A percentile compares a stretch with the other conserved stretches of the same genome.
phyloP scores from a whole-genome alignment of 306 rosid species.

The Cicer bijugum region DNA sequence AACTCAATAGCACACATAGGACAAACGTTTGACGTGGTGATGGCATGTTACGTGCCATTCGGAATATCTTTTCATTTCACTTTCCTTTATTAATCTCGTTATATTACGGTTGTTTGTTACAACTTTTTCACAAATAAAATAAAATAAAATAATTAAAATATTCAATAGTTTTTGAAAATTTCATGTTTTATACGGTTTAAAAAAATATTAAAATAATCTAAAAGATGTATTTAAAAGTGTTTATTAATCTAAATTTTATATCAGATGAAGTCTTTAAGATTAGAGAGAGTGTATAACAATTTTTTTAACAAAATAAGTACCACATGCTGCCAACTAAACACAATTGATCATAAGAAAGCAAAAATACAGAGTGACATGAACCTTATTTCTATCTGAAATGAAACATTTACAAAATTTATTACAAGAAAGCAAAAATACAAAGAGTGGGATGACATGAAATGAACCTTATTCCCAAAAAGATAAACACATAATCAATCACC shows the following conservation, averaged over 20 bases:
- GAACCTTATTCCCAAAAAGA: not conserved
- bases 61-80: not conserved
- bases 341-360: slow-evolving; percentile 2
- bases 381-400: not conserved
- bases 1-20: slow-evolving; percentile 30
- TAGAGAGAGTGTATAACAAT: too few relatives aligned
- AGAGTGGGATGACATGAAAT: too few relatives aligned
- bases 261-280: too few relatives aligned
- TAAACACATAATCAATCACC: not conserved
- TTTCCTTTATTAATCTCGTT: not conserved
- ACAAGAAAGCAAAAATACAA: too few relatives aligned
- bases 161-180: too few relatives aligned
- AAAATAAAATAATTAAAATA: not conserved
- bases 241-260: too few relatives aligned
- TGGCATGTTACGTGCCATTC: slow-evolving; percentile 23
- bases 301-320: too few relatives aligned
- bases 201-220: too few relatives aligned
- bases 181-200: too few relatives aligned
- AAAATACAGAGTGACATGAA: slow-evolving; percentile 8
- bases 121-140: not conserved
- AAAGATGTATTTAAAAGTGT: too few relatives aligned
- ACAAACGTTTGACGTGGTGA: slow-evolving; percentile 37
- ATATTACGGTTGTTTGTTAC: slow-evolving; percentile 9
- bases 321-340: not conserved
- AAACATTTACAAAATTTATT: not conserved